Evolutionary conservation across 352 stramenopile genomes (phyloP).

Genomic region (Globisporangium alternatum): DNA sequence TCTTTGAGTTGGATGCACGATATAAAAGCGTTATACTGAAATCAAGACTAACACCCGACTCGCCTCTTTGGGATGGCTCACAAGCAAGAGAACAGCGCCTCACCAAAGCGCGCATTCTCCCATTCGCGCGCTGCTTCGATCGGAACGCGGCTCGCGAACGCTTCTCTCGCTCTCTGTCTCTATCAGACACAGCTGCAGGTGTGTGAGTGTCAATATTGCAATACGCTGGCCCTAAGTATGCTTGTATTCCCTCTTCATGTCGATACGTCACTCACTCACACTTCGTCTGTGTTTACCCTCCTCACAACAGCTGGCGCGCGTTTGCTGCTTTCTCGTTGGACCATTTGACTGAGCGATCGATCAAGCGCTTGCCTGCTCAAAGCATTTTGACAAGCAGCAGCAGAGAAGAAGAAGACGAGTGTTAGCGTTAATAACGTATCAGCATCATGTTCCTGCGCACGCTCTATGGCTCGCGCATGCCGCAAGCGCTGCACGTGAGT

Average conservation of each 20-base stretch:
- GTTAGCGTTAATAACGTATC: background rate
- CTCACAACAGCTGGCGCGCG: background rate
- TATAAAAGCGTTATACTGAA: background rate
- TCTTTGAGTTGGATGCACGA: background rate
- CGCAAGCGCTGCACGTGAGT: slow-evolving; percentile 69
- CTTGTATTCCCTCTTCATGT: background rate
- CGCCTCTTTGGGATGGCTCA: background rate
- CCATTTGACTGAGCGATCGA: slow-evolving; percentile 2
- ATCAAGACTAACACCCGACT: background rate
- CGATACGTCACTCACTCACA: background rate
- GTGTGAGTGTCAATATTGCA: background rate
- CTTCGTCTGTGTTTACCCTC: background rate
- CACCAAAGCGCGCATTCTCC: background rate
- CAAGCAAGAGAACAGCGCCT: background rate
- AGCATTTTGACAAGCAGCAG: background rate
- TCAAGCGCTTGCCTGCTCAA: background rate
- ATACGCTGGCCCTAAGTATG: background rate
- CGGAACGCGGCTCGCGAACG: slow-evolving; percentile 7
- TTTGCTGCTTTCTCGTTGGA: slow-evolving; percentile 1
- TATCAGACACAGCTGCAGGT: background rate
- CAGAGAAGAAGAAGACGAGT: background rate
- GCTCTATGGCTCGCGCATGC: slow-evolving; percentile 77
- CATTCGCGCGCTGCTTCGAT: slow-evolving; percentile 9
- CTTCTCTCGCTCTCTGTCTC: background rate
- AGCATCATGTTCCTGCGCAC: slow-evolving; percentile 70